Conservation (phyloP, 2,329 filamentous ascomycete species). For the Fusarium redolens region DNA sequence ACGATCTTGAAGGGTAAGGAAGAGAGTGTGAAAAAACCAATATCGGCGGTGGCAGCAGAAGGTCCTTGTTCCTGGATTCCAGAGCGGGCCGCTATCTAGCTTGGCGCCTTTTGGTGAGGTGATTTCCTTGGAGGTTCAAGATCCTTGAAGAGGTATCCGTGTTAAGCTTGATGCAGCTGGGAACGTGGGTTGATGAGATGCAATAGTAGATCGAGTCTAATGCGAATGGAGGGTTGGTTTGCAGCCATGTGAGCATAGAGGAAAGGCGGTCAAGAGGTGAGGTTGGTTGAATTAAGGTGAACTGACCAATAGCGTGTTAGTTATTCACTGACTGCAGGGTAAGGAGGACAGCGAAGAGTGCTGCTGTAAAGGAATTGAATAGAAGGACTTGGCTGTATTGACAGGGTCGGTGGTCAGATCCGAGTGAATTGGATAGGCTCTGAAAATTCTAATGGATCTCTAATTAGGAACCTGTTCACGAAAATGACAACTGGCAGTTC, state of each 20-base stretch:
- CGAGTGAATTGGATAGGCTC: slow-evolving; percentile 1
- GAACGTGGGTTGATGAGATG: slow-evolving; percentile 21
- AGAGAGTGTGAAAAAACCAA: slow-evolving; percentile 11
- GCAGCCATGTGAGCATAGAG: slow-evolving; percentile 30
- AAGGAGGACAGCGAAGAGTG: background rate
- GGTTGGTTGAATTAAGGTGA: background rate
- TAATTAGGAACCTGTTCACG: slow-evolving; percentile 12
- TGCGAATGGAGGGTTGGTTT: slow-evolving; percentile 18
- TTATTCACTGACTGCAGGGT: slow-evolving; percentile 26
- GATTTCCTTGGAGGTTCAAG: slow-evolving; percentile 10
- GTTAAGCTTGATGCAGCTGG: slow-evolving; percentile 24
- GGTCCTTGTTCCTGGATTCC: slow-evolving; percentile 43
- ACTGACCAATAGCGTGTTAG: slow-evolving; percentile 12
- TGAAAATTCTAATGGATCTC: slow-evolving; percentile 2
- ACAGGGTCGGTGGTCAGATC: slow-evolving; percentile 16
- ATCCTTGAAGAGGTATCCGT: slow-evolving; percentile 14
- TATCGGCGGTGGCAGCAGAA: slow-evolving; percentile 26
- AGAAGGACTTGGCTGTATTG: slow-evolving; percentile 9
- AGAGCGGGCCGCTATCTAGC: slow-evolving; percentile 39
- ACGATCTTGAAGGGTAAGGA: slow-evolving; percentile 14
- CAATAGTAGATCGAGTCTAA: slow-evolving; percentile 34
- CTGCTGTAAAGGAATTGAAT: background rate
- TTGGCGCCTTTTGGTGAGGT: slow-evolving; percentile 16
- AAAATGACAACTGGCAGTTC: slow-evolving; percentile 23
- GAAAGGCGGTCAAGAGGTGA: slow-evolving; percentile 42